A percentile compares a stretch with the other conserved stretches of the same genome.
Conservation (phyloP, 2,329 filamentous ascomycete genomes). For the Talaromyces sp. region DNA sequence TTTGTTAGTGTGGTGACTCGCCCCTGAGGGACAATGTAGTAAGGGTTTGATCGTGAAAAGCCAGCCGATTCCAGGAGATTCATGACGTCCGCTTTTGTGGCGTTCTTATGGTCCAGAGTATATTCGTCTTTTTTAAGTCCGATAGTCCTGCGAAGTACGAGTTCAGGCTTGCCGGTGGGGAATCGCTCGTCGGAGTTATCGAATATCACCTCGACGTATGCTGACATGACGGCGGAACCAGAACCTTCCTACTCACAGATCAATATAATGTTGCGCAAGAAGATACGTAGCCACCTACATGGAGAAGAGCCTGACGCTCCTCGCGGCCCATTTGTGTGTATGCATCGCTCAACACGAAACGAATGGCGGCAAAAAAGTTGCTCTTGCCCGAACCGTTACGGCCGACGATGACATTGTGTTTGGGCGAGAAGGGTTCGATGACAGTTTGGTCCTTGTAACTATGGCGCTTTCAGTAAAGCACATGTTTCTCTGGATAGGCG, state of each 20-base stretch:
- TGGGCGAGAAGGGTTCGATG: slow-evolving; percentile 95
- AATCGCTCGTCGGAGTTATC: slow-evolving; percentile 97
- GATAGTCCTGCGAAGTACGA: slow-evolving; percentile 88
- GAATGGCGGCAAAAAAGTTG: slow-evolving; percentile 98
- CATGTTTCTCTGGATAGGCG: not conserved
- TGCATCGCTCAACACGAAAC: slow-evolving; percentile 95
- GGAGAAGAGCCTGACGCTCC: slow-evolving; percentile 91
- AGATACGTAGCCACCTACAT: slow-evolving; percentile 47
- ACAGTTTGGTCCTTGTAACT: slow-evolving; percentile 99
- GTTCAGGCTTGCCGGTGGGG: slow-evolving; percentile 84
- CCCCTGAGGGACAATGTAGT: slow-evolving; percentile 98
- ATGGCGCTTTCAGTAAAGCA: slow-evolving; percentile 1
- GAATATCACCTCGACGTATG: slow-evolving; percentile 99
- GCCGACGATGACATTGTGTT: slow-evolving; percentile 97
- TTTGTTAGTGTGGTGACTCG: slow-evolving; percentile 94
- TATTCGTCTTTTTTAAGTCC: slow-evolving; percentile 98
- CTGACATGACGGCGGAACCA: slow-evolving; percentile 95
- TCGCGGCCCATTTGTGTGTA: slow-evolving; percentile 95
- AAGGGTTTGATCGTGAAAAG: slow-evolving; percentile 95
- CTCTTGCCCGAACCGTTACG: slow-evolving; percentile 99
- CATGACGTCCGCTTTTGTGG: slow-evolving; percentile 89
- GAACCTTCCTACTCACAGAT: slow-evolving; percentile 67
- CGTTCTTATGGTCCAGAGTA: slow-evolving; percentile 93
- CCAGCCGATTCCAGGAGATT: slow-evolving; percentile 93
- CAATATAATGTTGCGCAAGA: slow-evolving; percentile 12